phyloP scores from a whole-genome alignment of 2,329 filamentous ascomycete genomes.

The Cladosporium sp. region DNA sequence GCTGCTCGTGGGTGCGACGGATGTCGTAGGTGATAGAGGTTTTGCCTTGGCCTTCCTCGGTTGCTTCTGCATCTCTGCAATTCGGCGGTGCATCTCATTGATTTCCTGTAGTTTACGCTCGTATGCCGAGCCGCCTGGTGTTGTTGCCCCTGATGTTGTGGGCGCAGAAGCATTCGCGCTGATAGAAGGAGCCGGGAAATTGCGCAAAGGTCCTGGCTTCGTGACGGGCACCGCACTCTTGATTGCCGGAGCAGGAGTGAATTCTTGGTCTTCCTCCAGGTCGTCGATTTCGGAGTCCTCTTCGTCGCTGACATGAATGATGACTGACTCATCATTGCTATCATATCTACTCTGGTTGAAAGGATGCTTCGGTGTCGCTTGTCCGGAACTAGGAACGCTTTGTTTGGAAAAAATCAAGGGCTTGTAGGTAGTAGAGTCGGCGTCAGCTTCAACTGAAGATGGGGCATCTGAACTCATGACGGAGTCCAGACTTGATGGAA shows the following conservation, averaged over 20 bases:
- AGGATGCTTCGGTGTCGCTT: constrained; percentile 56
- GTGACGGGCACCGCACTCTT: not conserved
- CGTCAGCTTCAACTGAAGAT: not conserved
- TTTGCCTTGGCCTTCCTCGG: constrained; percentile 34
- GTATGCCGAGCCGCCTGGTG: constrained; percentile 23
- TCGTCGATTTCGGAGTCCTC: constrained; percentile 27
- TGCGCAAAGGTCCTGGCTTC: constrained; percentile 5
- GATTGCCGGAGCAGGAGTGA: not conserved
- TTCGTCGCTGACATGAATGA: constrained; percentile 77
- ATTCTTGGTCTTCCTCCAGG: constrained; percentile 4
- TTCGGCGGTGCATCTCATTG: constrained; percentile 27
- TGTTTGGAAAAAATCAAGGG: not conserved
- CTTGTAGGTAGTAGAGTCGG: not conserved
- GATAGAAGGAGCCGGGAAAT: constrained; percentile 1
- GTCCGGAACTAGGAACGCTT: constrained; percentile 18
- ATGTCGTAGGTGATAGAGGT: not conserved
- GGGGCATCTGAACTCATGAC: not conserved
- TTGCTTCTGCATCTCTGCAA: constrained; percentile 48
- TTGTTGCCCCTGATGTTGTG: constrained; percentile 17
- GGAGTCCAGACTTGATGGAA: not conserved
- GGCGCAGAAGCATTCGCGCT: not conserved
- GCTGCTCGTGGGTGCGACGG: not conserved
- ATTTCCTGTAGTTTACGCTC: constrained; percentile 29
- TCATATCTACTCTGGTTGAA: constrained; percentile 57
- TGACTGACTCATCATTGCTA: constrained; percentile 60